phyloP scores from a whole-genome alignment of 257 asterid species.

The Primulina tabacum region DNA sequence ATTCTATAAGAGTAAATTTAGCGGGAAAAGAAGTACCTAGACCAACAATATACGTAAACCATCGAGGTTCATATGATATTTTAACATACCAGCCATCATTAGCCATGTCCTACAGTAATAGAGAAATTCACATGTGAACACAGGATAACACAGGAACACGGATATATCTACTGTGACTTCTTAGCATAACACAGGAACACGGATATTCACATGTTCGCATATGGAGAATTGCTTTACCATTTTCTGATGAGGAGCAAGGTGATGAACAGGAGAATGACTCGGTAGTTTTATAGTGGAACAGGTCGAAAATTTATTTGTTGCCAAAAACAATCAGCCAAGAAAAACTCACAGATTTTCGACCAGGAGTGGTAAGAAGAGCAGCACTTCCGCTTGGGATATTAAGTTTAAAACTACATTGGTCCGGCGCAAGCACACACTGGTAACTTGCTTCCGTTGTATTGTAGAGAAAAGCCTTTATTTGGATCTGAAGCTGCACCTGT shows the following conservation, averaged over 20 bases:
- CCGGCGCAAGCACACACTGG: slow-evolving; percentile 48
- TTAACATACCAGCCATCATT: slow-evolving; percentile 44
- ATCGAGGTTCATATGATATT: slow-evolving; percentile 69
- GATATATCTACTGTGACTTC: not conserved
- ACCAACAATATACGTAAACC: slow-evolving; percentile 59
- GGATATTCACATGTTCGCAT: not conserved
- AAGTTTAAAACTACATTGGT: slow-evolving; percentile 50
- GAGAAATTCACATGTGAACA: no score
- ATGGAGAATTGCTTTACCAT: not conserved
- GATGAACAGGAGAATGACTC: not conserved
- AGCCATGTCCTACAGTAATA: slow-evolving; percentile 43
- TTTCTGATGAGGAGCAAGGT: not conserved
- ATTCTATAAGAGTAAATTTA: not conserved
- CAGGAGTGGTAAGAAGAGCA: slow-evolving; percentile 72
- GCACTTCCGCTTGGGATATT: slow-evolving; percentile 38
- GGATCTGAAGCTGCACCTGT: slow-evolving; percentile 57
- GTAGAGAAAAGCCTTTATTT: slow-evolving; percentile 44
- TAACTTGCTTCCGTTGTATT: slow-evolving; percentile 57
- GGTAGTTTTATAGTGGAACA: not conserved
- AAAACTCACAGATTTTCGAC: slow-evolving; percentile 54
- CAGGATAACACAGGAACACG: not conserved
- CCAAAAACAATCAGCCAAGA: slow-evolving; percentile 1
- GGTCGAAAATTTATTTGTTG: not conserved
- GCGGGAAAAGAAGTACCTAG: slow-evolving; percentile 44
- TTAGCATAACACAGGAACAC: not conserved